Percentiles rank a stretch among this genome's conserved stretches.
phyloP scores from a whole-genome alignment of 2,329 filamentous ascomycete genomes.

The Ceratocystis cubensis region DNA sequence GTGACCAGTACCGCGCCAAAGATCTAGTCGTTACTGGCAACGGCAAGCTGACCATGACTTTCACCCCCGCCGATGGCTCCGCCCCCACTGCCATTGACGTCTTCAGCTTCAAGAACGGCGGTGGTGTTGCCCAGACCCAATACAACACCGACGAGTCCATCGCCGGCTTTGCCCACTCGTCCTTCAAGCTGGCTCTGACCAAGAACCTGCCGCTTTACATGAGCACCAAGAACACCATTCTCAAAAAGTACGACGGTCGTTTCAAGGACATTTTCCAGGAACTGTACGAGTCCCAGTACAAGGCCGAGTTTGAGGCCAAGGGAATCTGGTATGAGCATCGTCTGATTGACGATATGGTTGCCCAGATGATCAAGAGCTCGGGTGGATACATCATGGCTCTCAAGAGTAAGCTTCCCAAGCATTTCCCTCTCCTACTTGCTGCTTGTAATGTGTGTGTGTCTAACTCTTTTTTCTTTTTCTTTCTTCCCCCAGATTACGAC shows the following conservation, averaged over 20 bases:
- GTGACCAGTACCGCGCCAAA: constrained; percentile 96
- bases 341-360: constrained; percentile 98
- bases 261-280: constrained; percentile 99
- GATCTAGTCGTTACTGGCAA: constrained; percentile 71
- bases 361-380: constrained; percentile 98
- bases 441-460: background rate
- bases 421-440: background rate
- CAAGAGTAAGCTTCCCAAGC: constrained; percentile 59
- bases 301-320: constrained; percentile 77
- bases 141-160: constrained; percentile 99
- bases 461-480: constrained; percentile 2
- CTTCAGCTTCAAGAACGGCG: constrained; percentile 74
- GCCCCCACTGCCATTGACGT: constrained; percentile 79
- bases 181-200: constrained; percentile 85
- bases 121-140: constrained; percentile 84
- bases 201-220: constrained; percentile 93
- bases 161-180: constrained; percentile 83
- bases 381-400: constrained; percentile 95
- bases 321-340: constrained; percentile 99
- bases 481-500: constrained; percentile 63
- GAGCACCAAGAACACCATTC: constrained; percentile 99
- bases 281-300: constrained; percentile 79
- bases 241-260: constrained; percentile 95
- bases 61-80: constrained; percentile 64
- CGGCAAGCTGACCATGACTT: constrained; percentile 89